Conservation (phyloP, 257 asterid genomes). For the Sherardia arvensis region DNA sequence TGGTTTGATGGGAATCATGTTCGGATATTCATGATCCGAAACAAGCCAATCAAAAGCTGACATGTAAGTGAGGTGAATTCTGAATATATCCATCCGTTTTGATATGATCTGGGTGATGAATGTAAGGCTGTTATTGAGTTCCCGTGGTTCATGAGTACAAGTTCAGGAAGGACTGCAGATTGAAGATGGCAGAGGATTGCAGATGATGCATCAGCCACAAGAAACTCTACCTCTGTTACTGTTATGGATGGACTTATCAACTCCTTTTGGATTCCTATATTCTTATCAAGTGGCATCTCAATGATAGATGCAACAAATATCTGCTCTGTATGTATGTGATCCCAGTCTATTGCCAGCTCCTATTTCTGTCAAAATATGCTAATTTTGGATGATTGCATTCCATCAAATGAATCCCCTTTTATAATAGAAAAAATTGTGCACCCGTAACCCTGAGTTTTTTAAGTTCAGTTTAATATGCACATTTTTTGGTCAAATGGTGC, state of each 20-base stretch:
- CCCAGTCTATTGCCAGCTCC: background rate
- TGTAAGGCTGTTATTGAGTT: slow-evolving; percentile 9
- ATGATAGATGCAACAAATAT: background rate
- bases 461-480: too few relatives aligned
- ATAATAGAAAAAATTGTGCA: too few relatives aligned
- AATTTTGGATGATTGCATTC: too few relatives aligned
- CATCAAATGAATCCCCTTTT: too few relatives aligned
- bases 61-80: slow-evolving; percentile 9
- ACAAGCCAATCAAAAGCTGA: slow-evolving; percentile 14
- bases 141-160: slow-evolving; percentile 5
- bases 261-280: background rate
- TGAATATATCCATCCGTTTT: slow-evolving; percentile 10
- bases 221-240: background rate
- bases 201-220: slow-evolving; percentile 17
- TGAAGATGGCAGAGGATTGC: slow-evolving; percentile 6
- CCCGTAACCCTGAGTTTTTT: too few relatives aligned
- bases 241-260: background rate
- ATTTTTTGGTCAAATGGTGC: too few relatives aligned
- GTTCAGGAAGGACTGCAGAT: slow-evolving; percentile 4
- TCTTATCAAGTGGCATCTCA: background rate
- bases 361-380: too few relatives aligned
- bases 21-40: background rate
- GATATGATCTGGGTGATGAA: slow-evolving; percentile 8
- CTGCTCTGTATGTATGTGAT: background rate
- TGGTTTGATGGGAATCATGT: background rate